Evolutionary conservation across 2,329 filamentous ascomycete genomes (phyloP).

Genomic region (Fusarium nurragi): DNA sequence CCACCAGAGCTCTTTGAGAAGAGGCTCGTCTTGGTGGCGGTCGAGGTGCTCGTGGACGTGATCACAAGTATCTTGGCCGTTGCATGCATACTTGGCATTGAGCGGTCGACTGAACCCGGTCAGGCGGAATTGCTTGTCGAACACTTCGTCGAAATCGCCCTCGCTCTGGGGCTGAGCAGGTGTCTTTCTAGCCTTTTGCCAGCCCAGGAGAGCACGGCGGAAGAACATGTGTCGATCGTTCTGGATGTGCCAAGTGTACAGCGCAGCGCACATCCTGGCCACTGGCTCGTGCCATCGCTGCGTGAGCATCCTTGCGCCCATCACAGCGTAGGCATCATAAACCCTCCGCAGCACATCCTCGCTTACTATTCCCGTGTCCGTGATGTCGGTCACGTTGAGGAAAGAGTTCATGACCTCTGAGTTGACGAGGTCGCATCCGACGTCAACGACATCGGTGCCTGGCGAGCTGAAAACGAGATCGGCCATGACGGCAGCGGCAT

Average conservation of each 20-base stretch:
- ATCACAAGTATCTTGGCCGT: conserved; percentile 31
- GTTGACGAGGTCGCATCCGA: conserved; percentile 38
- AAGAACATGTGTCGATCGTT: conserved; percentile 48
- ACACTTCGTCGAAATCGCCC: conserved; percentile 46
- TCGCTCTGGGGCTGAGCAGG: conserved; percentile 40
- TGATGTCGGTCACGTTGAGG: conserved; percentile 35
- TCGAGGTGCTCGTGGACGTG: conserved; percentile 22
- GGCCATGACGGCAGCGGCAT: conserved; percentile 36
- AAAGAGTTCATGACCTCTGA: conserved; percentile 42
- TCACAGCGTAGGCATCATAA: conserved; percentile 36
- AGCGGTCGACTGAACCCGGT: conserved; percentile 44
- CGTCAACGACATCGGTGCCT: conserved; percentile 40
- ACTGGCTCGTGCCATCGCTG: conserved; percentile 47
- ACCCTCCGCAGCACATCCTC: conserved; percentile 32
- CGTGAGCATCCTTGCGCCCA: conserved; percentile 45
- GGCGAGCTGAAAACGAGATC: conserved; percentile 41
- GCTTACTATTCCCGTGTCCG: conserved; percentile 30
- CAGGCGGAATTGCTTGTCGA: conserved; percentile 42
- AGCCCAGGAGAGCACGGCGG: conserved; percentile 45
- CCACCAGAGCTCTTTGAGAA: conserved; percentile 34
- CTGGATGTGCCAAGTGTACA: conserved; percentile 48
- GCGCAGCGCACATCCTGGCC: conserved; percentile 45
- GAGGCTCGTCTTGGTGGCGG: conserved; percentile 11
- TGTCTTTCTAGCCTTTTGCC: conserved; percentile 44
- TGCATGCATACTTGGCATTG: conserved; percentile 18